Evolutionary conservation across 768 basidiomycete genomes (phyloP).

Genomic region (Rhodotorula babjevae): DNA sequence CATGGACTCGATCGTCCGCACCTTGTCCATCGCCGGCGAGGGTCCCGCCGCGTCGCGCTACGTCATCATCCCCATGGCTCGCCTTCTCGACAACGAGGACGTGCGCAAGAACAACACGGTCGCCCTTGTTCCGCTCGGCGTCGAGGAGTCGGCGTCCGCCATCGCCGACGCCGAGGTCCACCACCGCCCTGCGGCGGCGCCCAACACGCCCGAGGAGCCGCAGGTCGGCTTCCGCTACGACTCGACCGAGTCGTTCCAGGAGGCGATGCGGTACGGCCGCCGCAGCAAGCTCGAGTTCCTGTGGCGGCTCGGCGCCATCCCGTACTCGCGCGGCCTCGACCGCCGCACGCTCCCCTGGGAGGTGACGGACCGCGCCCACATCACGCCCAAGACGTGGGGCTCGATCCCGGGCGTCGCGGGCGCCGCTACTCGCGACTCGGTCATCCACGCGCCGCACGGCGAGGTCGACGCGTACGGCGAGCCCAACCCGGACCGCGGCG

Average conservation of each 20-base stretch:
- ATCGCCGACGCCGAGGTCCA: conserved; percentile 29
- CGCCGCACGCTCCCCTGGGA: conserved; percentile 43
- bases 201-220: conserved; percentile 44
- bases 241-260: conserved; percentile 40
- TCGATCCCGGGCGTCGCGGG: conserved; percentile 36
- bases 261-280: conserved; percentile 45
- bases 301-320: conserved; percentile 45
- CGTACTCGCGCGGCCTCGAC: conserved; percentile 42
- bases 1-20: conserved; percentile 40
- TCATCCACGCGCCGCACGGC: conserved; percentile 31
- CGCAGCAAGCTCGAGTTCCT: conserved; percentile 45
- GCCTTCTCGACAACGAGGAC: conserved; percentile 42
- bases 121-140: conserved; percentile 28
- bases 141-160: conserved; percentile 27
- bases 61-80: conserved; percentile 44
- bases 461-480: background rate
- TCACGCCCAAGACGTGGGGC: conserved; percentile 39
- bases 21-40: conserved; percentile 39
- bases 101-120: conserved; percentile 37
- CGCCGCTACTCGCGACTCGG: conserved; percentile 19
- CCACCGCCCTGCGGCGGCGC: conserved; percentile 21
- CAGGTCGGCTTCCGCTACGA: conserved; percentile 46
- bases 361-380: conserved; percentile 39
- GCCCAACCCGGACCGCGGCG: conserved; percentile 25
- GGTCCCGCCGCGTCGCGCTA: conserved; percentile 35